Evolutionary conservation across 2,329 filamentous ascomycete genomes (phyloP), one percentile per base, ranked within the genome.

Genomic region (Colletotrichum simmondsii): DNA sequence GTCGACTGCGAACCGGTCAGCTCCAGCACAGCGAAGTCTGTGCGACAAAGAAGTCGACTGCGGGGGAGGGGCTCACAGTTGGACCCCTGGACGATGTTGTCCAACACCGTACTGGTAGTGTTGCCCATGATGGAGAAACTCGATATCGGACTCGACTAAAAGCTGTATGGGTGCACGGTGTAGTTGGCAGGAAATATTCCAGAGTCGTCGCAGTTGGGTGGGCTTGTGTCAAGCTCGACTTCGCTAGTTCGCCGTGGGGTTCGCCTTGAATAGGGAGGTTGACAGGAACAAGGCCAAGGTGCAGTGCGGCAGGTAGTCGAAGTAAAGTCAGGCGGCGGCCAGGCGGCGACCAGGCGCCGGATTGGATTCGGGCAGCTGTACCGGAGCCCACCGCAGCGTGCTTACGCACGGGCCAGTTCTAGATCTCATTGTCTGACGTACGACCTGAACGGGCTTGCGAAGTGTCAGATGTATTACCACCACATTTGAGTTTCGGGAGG

Each of bases 41-140:
- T 66, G 68, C 68, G 68, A 71, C 58, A 58, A 71, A 71, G 68
- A 59, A 71, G 62, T 71, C 26, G 68, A 72, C 68, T 71, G 74
- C 72, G 72, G 74, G 74, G 68, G 58, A 71, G 75, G 62, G 70
- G 63, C 82, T 80, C 87, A 98, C 96, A 99, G 88, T 99, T 99
- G 78, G 95, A 97, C 79, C 93, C 95, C 81, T 97, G 94, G 82
- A 98, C 95, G 80, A 99, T 98, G 85, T 93, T 97, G 85, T 98
- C 96, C 84, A 98, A 89, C 82, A 98, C 92, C 77, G 89, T 86
- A 81, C 91, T 93, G 77, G 90, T 91, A 71, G 90, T 90, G 84
- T 93, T 93, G 78, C 91, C 91, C 91, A 93, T 93, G 76, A 77
- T 78, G 77, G 67, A 65, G 67, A 42, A 54, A 53, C n/a, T 60